Base-by-base conservation (phyloP, 1,139 yeast species). In the Wickerhamiella infanticola region DNA sequence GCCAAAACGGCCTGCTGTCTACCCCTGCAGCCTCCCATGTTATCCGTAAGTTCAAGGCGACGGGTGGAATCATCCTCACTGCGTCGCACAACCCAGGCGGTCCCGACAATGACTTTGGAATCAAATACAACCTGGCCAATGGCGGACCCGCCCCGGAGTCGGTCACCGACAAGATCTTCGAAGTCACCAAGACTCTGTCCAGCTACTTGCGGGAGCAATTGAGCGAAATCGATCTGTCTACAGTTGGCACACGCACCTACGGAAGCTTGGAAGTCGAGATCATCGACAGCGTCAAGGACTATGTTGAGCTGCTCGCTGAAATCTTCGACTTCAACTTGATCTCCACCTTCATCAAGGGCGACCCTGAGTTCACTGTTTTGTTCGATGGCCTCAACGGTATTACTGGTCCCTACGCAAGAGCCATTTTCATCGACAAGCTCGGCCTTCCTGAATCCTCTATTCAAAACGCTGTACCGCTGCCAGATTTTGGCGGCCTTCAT, bases 51-150 rank as follows among this genome's bases (percentile, higher is more conserved):
- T 62, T 71, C 47, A 44, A 41, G 29, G 83, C 85, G 51, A 88
- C 96, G 6, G 98, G 98, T 51, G 98, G 97, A 50, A 86, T 90
- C 63, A 85, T 93, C 53, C 72, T 90, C 59, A 90, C 98, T 24
- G 98, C 98, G 3, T 82, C 95, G 35, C 98, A 90, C 66, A 90
- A 90, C 65, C 98, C 98, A n/a, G 98, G 98, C 62, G 97, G 97
- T 5, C 96, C 96, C 50, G 67, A 73, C 36, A 78, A 84, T 52
- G 98, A 90, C 62, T 75, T 88, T 63, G 98, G 98, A 49, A 90
- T 90, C 69, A 90, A 90, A 69, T 90, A 90, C 70, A 90, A 90
- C 65, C 71, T 93, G 64, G 77, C 84, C 52, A 88, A 90, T 60
- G 98, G 98, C 53, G 98, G 96, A 2, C 98, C 98, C 38, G 98